A percentile compares a stretch with the other conserved stretches of the same genome.
phyloP scores from a whole-genome alignment of 345 rosid species.

The Toxicodendron radicans region DNA sequence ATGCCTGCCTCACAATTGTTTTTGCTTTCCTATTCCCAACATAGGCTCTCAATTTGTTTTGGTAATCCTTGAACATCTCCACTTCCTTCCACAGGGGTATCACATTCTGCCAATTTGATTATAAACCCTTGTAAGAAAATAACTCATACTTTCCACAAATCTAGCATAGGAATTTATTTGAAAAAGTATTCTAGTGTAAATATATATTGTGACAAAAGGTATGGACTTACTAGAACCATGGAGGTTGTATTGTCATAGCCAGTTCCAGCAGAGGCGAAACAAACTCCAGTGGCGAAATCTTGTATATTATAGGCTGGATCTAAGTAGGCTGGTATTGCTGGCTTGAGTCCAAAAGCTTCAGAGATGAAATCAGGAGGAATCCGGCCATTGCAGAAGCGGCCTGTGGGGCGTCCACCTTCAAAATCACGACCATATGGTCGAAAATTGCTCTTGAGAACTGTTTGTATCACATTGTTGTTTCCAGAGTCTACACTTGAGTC shows the following conservation, averaged over 20 bases:
- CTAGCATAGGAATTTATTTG: too few relatives aligned
- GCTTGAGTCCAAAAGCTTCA: conserved; percentile 54
- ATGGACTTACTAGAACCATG: conserved; percentile 44
- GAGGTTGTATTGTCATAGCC: conserved; percentile 60
- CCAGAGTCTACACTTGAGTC: conserved; percentile 61
- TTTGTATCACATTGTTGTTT: conserved; percentile 48
- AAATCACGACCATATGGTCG: conserved; percentile 60
- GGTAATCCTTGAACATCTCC: conserved; percentile 54
- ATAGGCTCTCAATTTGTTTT: conserved; percentile 38
- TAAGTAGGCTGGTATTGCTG: conserved; percentile 55
- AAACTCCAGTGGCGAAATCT: conserved; percentile 54
- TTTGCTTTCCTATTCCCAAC: conserved; percentile 42
- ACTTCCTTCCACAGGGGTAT: conserved; percentile 60
- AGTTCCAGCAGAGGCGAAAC: conserved; percentile 64
- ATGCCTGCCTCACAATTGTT: conserved; percentile 31
- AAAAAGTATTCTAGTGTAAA: too few relatives aligned
- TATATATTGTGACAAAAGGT: not conserved
- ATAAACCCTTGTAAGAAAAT: too few relatives aligned
- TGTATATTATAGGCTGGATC: conserved; percentile 44
- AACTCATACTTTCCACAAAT: too few relatives aligned
- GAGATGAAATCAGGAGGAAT: conserved; percentile 55
- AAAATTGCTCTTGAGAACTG: conserved; percentile 54
- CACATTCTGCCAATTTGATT: conserved; percentile 44
- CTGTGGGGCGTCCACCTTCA: conserved; percentile 43
- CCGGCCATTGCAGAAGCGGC: conserved; percentile 58